phyloP scores from a whole-genome alignment of 1,284 basidiomycete genomes.

The Amylostereum areolatum region DNA sequence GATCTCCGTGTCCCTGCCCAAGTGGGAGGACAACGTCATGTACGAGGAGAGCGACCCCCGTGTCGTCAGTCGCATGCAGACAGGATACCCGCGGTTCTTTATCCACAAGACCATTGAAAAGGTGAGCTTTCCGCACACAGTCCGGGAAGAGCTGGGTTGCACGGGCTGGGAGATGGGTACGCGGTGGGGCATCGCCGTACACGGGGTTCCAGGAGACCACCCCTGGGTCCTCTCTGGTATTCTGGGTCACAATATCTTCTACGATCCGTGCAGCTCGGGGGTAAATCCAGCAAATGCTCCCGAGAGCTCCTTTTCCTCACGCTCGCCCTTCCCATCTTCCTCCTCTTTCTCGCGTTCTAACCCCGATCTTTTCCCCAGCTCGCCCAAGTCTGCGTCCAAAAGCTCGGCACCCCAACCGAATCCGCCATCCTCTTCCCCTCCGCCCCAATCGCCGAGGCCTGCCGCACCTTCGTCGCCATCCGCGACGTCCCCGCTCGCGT shows the following conservation, averaged over 20 bases:
- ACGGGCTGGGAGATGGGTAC: too few relatives aligned
- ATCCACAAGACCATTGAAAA: slow-evolving; percentile 86
- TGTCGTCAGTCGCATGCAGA: slow-evolving; percentile 78
- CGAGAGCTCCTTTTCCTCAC: too few relatives aligned
- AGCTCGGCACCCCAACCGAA: slow-evolving; percentile 70
- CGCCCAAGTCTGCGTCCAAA: slow-evolving; percentile 67
- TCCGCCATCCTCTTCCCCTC: slow-evolving; percentile 77
- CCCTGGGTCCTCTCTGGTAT: too few relatives aligned
- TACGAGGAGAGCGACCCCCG: slow-evolving; percentile 93
- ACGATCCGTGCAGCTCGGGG: too few relatives aligned
- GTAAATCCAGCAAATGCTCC: too few relatives aligned
- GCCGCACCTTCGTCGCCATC: slow-evolving; percentile 68
- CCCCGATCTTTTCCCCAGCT: slow-evolving; percentile 44
- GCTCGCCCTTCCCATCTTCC: background rate
- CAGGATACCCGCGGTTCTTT: slow-evolving; percentile 98
- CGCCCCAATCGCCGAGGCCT: slow-evolving; percentile 64
- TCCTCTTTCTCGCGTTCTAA: too few relatives aligned
- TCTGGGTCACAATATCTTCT: too few relatives aligned
- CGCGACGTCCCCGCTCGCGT: slow-evolving; percentile 56
- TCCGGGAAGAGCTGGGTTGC: too few relatives aligned
- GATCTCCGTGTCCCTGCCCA: slow-evolving; percentile 95
- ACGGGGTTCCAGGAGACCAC: too few relatives aligned
- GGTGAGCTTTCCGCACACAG: slow-evolving; percentile 34
- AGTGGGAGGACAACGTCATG: slow-evolving; percentile 88
- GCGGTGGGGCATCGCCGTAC: too few relatives aligned